Conservation (phyloP, 2,329 filamentous ascomycete species). For the Fusarium tupiense region DNA sequence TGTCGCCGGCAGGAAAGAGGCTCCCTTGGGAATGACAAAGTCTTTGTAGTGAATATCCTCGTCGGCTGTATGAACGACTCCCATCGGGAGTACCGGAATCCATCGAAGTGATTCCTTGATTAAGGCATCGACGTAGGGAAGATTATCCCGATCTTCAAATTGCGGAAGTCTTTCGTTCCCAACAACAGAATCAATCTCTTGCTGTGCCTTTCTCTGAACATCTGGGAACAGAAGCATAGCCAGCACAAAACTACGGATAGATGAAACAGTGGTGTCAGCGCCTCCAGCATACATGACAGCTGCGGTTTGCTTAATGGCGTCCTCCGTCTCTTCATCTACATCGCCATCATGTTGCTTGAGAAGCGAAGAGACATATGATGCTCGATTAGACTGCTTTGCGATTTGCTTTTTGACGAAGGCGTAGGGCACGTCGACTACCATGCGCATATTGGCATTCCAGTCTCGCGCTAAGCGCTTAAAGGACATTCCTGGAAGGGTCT, state of each 20-base stretch:
- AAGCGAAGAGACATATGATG: conserved; percentile 38
- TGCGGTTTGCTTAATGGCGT: not conserved
- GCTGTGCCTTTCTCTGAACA: conserved; percentile 30
- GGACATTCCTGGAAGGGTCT: conserved; percentile 36
- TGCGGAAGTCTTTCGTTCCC: conserved; percentile 41
- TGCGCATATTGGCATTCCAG: conserved; percentile 28
- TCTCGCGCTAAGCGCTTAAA: conserved; percentile 39
- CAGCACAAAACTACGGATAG: conserved; percentile 8
- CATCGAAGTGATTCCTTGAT: conserved; percentile 44
- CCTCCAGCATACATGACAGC: conserved; percentile 1
- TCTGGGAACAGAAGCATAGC: conserved; percentile 30
- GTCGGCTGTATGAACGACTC: conserved; percentile 49
- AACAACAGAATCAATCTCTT: conserved; percentile 35
- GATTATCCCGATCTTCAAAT: conserved; percentile 34
- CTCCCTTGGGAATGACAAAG: conserved; percentile 35
- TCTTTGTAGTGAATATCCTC: conserved; percentile 36
- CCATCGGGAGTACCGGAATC: conserved; percentile 43
- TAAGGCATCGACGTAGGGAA: conserved; percentile 43
- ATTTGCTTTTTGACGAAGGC: conserved; percentile 39
- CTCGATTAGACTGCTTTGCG: not conserved
- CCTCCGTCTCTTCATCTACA: not conserved
- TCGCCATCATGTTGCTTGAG: conserved; percentile 11
- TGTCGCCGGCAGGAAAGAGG: conserved; percentile 14
- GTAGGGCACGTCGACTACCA: conserved; percentile 33
- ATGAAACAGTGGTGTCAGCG: not conserved